Percentiles rank a stretch among this genome's conserved stretches.
phyloP scores from a whole-genome alignment of 257 asterid species.

The Nyctanthes arbortristis region DNA sequence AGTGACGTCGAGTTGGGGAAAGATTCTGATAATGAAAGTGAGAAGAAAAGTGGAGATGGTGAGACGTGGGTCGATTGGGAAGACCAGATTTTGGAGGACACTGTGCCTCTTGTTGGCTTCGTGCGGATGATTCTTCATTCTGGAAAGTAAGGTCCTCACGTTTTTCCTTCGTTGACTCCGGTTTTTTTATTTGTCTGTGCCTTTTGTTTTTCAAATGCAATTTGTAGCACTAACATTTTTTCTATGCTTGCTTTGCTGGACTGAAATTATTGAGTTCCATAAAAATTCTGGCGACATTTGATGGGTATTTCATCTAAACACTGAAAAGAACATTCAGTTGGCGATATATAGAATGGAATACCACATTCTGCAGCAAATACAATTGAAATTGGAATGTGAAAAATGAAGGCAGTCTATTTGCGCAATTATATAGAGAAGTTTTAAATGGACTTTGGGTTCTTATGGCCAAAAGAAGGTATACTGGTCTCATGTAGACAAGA shows the following conservation, averaged over 20 bases:
- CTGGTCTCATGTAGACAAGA: not conserved
- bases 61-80: conserved; percentile 89
- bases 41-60: conserved; percentile 42
- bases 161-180: not conserved
- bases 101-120: conserved; percentile 87
- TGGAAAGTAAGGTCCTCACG: conserved; percentile 56
- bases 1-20: conserved; percentile 24
- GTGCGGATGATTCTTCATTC: conserved; percentile 89
- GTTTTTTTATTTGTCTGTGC: not conserved
- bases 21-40: conserved; percentile 33
- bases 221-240: not conserved
- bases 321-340: not conserved
- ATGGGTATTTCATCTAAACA: not conserved
- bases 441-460: not conserved
- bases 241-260: not conserved
- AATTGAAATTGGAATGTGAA: not conserved
- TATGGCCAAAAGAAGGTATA: not conserved
- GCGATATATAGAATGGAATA: not conserved
- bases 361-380: not conserved
- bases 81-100: conserved; percentile 89
- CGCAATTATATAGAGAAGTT: not conserved
- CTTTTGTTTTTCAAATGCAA: not conserved
- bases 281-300: not conserved
- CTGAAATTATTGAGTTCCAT: not conserved
- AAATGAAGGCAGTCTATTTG: not conserved